These are phyloP conservation scores for Wallacemonas sp. DNA, from an alignment of 208 protist species.

Conservation along the genomic window DNA sequence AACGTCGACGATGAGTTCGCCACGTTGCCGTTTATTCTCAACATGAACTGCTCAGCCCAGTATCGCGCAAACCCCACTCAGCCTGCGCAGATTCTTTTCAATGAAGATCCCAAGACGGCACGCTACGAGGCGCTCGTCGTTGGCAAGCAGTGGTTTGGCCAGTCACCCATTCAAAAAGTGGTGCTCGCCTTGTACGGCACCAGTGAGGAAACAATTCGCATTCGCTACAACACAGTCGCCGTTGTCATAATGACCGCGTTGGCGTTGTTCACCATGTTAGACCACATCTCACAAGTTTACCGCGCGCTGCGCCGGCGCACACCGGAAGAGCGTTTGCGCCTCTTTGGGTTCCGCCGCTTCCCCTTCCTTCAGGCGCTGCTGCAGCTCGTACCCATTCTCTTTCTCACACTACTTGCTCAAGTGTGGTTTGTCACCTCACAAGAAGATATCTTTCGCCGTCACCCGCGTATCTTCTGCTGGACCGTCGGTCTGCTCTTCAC, in stretches of 20 bases:
- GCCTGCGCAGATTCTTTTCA: conserved; percentile 25
- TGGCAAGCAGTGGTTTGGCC: conserved; percentile 35
- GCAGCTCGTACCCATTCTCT: conserved; percentile 47
- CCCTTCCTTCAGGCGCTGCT: conserved; percentile 69
- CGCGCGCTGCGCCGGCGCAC: conserved; percentile 31
- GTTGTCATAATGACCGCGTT: conserved; percentile 39
- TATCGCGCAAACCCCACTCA: conserved; percentile 39
- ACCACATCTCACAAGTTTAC: conserved; percentile 74
- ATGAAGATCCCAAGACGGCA: conserved; percentile 11
- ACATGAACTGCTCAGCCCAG: conserved; percentile 47
- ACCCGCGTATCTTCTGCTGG: conserved; percentile 85
- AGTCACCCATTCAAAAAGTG: conserved; percentile 47
- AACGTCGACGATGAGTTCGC: conserved; percentile 5
- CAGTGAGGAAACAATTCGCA: conserved; percentile 27
- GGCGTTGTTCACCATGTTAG: conserved; percentile 39
- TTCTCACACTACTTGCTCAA: conserved; percentile 50
- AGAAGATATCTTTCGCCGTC: conserved; percentile 65
- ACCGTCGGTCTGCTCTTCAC: conserved; percentile 79
- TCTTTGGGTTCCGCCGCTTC: conserved; percentile 17
- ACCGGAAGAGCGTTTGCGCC: conserved; percentile 1
- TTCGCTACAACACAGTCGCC: conserved; percentile 75
- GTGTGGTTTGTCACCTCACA: conserved; percentile 68
- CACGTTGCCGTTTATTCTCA: conserved; percentile 38
- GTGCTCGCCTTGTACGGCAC: conserved; percentile 59
- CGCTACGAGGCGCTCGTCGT: conserved; percentile 17